Conservation (phyloP, 2,329 filamentous ascomycete species). For the Penicillium sp. region DNA sequence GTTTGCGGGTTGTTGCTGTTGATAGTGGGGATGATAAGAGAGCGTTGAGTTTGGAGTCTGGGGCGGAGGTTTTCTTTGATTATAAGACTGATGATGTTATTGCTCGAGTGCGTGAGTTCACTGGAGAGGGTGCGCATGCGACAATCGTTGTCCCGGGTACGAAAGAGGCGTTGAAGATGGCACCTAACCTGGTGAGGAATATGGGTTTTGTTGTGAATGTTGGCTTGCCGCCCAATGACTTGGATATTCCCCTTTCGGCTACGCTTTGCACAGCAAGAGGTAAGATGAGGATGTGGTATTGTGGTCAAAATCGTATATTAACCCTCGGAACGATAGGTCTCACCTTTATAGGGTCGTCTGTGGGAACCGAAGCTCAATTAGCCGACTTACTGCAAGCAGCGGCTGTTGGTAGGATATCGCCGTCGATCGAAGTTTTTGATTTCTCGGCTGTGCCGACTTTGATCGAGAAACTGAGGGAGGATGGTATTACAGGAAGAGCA, state of each 20-base stretch:
- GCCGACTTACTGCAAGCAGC: constrained; percentile 19
- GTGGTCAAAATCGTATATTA: not conserved
- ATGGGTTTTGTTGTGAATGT: constrained; percentile 25
- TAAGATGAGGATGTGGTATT: constrained; percentile 5
- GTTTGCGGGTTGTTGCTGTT: constrained; percentile 55
- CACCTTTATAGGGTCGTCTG: constrained; percentile 24
- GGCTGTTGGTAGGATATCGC: constrained; percentile 16
- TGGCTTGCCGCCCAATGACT: constrained; percentile 23
- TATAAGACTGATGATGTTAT: constrained; percentile 24
- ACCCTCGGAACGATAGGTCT: constrained; percentile 13
- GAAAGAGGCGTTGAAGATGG: constrained; percentile 21
- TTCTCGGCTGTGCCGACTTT: constrained; percentile 19
- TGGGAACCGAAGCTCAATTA: constrained; percentile 26
- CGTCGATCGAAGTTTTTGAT: constrained; percentile 20
- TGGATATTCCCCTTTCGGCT: constrained; percentile 25
- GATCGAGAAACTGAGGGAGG: constrained; percentile 15
- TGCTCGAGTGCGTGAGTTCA: constrained; percentile 20
- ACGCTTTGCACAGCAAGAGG: constrained; percentile 28
- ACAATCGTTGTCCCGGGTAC: constrained; percentile 24
- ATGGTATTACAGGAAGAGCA: constrained; percentile 22
- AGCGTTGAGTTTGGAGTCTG: constrained; percentile 21
- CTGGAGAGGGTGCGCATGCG: constrained; percentile 24
- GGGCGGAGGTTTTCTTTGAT: constrained; percentile 23
- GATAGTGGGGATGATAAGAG: constrained; percentile 22
- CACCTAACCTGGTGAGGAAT: constrained; percentile 21